Evolutionary conservation across 1,284 basidiomycete species (phyloP), one percentile per base, ranked within the genome.

Genomic region (Amylostereum chailletii): DNA sequence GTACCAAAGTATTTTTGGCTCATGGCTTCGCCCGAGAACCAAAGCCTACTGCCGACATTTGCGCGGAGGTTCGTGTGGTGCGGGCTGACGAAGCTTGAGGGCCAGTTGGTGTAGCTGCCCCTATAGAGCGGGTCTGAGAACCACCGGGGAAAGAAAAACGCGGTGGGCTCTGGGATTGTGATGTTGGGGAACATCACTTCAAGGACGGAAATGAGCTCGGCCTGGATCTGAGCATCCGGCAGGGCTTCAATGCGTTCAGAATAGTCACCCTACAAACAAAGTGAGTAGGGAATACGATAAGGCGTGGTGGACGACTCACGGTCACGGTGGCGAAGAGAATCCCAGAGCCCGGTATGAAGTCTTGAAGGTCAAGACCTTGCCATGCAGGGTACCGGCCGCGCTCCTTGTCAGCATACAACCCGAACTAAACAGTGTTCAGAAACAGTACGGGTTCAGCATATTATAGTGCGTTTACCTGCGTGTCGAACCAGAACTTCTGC

Each of bases 91-190:
- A 19, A 19, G 19, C 19, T 31, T 29, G 52, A 53, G 10, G 81
- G 81, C 80, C 82, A 85, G 54, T 84, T 86, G 10, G 78, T 81
- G 58, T 81, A 86, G 5, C 80, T 76, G 2, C 84, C 84, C 8
- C 79, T 72, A 63, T 72, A 83, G 11, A 85, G 64, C 4, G 75
- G 74, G 54, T 84, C 73, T 9, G 62, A 61, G 39, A 69, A 60
- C 84, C 83, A 86, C 5, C 74, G 65, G 3, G 74, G 73, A 56
- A 80, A 76, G 55, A 72, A 69, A 60, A 86, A 78, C 42, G 71
- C 75, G 2, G 67, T 57, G 0, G 81, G 81, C 2, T 58, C 57
- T 3, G 81, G 79, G 7, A 84, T 68, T 9, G 67, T 68, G 47
- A 64, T 61, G 51, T 75, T 68, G 2, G 79, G 77, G 61, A 72